These are phyloP conservation scores for Suhomyces choctaworum DNA, from an alignment of 1,139 yeast genomes.

Conservation along the genomic window DNA sequence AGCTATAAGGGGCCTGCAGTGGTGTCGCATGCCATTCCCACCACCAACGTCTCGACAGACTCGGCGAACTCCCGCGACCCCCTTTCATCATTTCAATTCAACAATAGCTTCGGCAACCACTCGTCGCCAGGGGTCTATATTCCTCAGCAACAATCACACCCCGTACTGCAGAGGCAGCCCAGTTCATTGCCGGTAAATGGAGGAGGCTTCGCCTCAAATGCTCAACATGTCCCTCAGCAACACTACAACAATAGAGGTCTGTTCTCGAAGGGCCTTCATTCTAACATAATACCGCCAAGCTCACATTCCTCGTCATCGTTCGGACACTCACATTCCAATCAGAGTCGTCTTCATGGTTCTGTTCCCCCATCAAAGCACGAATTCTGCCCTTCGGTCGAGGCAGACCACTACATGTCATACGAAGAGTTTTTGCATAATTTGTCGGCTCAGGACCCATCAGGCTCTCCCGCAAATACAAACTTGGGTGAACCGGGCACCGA, in stretches of 20 bases:
- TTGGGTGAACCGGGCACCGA: conserved; percentile 1
- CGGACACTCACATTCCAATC: not conserved
- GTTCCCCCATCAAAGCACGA: conserved; percentile 2
- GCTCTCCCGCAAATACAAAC: conserved; percentile 8
- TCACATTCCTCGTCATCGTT: not conserved
- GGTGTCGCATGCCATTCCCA: conserved; percentile 34
- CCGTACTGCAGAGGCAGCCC: conserved; percentile 11
- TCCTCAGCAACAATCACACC: conserved; percentile 9
- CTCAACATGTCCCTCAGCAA: conserved; percentile 2
- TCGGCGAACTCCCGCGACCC: conserved; percentile 35
- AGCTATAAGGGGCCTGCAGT: conserved; percentile 15
- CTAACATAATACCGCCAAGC: conserved; percentile 1
- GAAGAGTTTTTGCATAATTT: conserved; percentile 41
- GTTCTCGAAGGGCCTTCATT: conserved; percentile 1
- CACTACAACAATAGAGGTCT: conserved; percentile 6
- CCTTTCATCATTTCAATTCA: conserved; percentile 22
- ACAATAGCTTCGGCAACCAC: conserved; percentile 5
- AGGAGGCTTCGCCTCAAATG: conserved; percentile 8
- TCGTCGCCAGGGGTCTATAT: conserved; percentile 10
- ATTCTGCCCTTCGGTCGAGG: conserved; percentile 21
- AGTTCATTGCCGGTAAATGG: conserved; percentile 12
- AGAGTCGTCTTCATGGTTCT: not conserved
- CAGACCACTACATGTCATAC: conserved; percentile 50
- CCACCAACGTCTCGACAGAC: conserved; percentile 50
- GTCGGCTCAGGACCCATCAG: conserved; percentile 24